A percentile compares a stretch with the other conserved stretches of the same genome.
These are phyloP conservation scores for Mycena rosella DNA, from an alignment of 768 basidiomycete species.

Conservation along the genomic window DNA sequence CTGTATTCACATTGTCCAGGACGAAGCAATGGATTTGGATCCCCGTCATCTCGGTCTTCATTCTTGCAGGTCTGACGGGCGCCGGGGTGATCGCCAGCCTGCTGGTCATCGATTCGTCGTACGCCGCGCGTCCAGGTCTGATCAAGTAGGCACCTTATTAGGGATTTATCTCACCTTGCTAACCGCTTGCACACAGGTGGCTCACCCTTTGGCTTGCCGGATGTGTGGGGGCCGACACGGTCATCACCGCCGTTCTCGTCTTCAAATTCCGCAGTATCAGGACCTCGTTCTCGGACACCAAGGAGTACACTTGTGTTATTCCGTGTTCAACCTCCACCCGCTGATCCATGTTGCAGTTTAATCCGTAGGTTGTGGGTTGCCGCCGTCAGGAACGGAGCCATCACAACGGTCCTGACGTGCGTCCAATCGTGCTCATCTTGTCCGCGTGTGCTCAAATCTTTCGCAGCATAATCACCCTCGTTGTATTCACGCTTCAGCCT, in stretches of 20 bases:
- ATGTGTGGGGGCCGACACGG: background rate
- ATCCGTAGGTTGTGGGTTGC: background rate
- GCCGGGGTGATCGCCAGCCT: background rate
- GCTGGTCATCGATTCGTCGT: background rate
- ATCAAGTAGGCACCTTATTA: background rate
- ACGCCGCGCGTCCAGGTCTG: background rate
- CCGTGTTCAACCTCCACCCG: background rate
- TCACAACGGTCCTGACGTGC: constrained; percentile 5
- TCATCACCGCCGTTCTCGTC: background rate
- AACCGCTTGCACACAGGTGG: background rate
- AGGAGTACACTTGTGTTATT: background rate
- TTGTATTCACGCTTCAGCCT: background rate
- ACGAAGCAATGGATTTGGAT: constrained; percentile 4
- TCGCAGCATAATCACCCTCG: background rate
- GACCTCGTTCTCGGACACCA: background rate
- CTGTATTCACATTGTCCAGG: background rate
- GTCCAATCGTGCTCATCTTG: background rate
- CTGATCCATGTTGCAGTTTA: background rate
- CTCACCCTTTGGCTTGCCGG: background rate
- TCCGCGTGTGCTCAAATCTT: background rate
- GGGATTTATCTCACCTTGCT: background rate
- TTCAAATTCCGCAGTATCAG: background rate
- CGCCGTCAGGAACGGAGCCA: background rate
- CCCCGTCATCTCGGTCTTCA: background rate
- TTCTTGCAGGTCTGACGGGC: background rate